phyloP scores from a whole-genome alignment of 257 asterid genomes.

The Przewalskia tangutica region DNA sequence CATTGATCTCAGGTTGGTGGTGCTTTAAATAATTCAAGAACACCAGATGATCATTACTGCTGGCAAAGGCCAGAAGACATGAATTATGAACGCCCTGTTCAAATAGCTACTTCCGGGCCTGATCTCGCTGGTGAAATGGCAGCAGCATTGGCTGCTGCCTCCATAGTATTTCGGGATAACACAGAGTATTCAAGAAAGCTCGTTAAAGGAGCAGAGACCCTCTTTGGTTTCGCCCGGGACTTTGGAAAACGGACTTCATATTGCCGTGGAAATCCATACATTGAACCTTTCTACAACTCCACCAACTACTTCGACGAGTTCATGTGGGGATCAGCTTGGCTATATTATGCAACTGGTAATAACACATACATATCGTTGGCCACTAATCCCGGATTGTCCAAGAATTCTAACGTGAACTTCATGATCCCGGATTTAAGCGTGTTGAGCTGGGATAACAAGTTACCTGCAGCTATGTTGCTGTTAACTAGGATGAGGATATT shows the following conservation, averaged over 20 bases:
- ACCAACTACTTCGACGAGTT: conserved; percentile 62
- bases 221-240: conserved; percentile 53
- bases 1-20: conserved; percentile 51
- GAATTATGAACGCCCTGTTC: conserved; percentile 53
- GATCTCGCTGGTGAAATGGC: conserved; percentile 86
- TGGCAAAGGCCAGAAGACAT: conserved; percentile 88
- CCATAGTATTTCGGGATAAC: conserved; percentile 66
- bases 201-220: conserved; percentile 39
- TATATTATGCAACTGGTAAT: conserved; percentile 82
- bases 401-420: conserved; percentile 24
- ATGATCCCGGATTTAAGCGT: conserved; percentile 57
- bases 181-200: conserved; percentile 43
- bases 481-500: conserved; percentile 56
- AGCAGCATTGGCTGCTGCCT: conserved; percentile 77
- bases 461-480: conserved; percentile 81
- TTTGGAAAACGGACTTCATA: conserved; percentile 27
- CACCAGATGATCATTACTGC: conserved; percentile 85
- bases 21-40: conserved; percentile 36
- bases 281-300: conserved; percentile 71
- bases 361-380: conserved; percentile 41
- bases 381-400: conserved; percentile 31
- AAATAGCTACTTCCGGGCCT: conserved; percentile 36
- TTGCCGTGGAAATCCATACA: conserved; percentile 40
- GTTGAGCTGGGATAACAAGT: conserved; percentile 79
- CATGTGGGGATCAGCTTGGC: conserved; percentile 85